Evolutionary conservation across 2,329 filamentous ascomycete genomes (phyloP).

Genomic region (Zopfia rhizophila): DNA sequence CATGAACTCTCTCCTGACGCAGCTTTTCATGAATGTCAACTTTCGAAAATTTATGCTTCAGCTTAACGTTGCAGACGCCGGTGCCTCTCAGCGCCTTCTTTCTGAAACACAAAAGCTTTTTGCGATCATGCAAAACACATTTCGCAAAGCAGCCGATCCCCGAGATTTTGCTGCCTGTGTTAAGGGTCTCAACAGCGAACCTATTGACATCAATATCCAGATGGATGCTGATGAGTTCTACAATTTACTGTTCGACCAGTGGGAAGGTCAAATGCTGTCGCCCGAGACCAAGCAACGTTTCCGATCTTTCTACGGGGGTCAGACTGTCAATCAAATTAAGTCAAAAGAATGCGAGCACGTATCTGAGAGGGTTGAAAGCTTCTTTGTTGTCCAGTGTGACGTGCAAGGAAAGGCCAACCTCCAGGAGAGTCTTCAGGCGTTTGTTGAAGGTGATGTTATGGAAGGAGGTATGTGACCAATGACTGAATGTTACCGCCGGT

Average conservation of each 20-base stretch:
- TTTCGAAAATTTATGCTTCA: constrained; percentile 86
- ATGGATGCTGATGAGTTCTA: constrained; percentile 99
- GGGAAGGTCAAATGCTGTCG: constrained; percentile 81
- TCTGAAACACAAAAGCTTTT: constrained; percentile 84
- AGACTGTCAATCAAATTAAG: constrained; percentile 93
- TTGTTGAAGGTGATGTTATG: constrained; percentile 95
- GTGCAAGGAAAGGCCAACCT: constrained; percentile 90
- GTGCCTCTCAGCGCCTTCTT: constrained; percentile 73
- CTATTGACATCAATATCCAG: constrained; percentile 87
- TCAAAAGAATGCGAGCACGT: constrained; percentile 95
- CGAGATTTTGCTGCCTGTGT: constrained; percentile 77
- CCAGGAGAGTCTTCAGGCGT: constrained; percentile 90
- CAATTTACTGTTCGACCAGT: constrained; percentile 89
- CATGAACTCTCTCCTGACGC: constrained; percentile 91
- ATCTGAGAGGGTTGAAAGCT: constrained; percentile 88
- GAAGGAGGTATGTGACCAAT: constrained; percentile 73
- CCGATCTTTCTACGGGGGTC: constrained; percentile 87
- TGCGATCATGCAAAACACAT: constrained; percentile 84
- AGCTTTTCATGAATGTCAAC: constrained; percentile 93
- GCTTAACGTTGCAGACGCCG: constrained; percentile 62
- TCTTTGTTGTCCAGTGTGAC: constrained; percentile 94
- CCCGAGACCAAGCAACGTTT: constrained; percentile 76
- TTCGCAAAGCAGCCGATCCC: constrained; percentile 78
- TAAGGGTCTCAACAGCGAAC: constrained; percentile 81
- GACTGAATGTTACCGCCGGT: too few relatives aligned